A percentile compares a stretch with the other conserved stretches of the same genome.
Evolutionary conservation across 1,284 basidiomycete genomes (phyloP).

Genomic region (Mycosarcoma maydis): DNA sequence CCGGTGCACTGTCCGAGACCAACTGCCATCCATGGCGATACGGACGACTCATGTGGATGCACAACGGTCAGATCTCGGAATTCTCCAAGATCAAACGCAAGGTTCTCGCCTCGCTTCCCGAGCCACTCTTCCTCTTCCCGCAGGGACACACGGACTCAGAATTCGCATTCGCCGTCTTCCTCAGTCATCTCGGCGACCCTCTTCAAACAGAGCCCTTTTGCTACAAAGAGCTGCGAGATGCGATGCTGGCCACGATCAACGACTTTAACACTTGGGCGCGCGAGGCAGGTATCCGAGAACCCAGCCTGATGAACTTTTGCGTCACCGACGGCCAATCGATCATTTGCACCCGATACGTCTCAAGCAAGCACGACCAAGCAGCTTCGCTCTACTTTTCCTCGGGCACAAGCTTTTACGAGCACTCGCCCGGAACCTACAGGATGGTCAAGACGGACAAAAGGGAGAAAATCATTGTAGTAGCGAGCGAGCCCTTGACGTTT

Average conservation of each 20-base stretch:
- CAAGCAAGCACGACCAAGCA: slow-evolving; percentile 87
- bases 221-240: slow-evolving; percentile 49
- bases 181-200: slow-evolving; percentile 54
- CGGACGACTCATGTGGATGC: slow-evolving; percentile 65
- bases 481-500: slow-evolving; percentile 63
- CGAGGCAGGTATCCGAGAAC: slow-evolving; percentile 68
- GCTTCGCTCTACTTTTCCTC: slow-evolving; percentile 96
- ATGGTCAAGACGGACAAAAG: slow-evolving; percentile 89
- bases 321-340: slow-evolving; percentile 93
- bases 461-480: slow-evolving; percentile 86
- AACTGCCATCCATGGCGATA: slow-evolving; percentile 65
- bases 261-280: slow-evolving; percentile 58
- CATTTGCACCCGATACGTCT: slow-evolving; percentile 93
- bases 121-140: slow-evolving; percentile 58
- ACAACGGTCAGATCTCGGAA: slow-evolving; percentile 62
- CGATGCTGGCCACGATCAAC: slow-evolving; percentile 59
- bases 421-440: slow-evolving; percentile 66
- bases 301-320: slow-evolving; percentile 93
- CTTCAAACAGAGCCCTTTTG: slow-evolving; percentile 30
- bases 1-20: slow-evolving; percentile 60
- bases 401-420: slow-evolving; percentile 89
- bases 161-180: slow-evolving; percentile 61
- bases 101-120: slow-evolving; percentile 50
- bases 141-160: slow-evolving; percentile 63
- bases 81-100: slow-evolving; percentile 59